Percentiles rank a stretch among this genome's conserved stretches.
These are phyloP conservation scores for Botrytis galanthina DNA, from an alignment of 2,329 filamentous ascomycete species.

Conservation along the genomic window DNA sequence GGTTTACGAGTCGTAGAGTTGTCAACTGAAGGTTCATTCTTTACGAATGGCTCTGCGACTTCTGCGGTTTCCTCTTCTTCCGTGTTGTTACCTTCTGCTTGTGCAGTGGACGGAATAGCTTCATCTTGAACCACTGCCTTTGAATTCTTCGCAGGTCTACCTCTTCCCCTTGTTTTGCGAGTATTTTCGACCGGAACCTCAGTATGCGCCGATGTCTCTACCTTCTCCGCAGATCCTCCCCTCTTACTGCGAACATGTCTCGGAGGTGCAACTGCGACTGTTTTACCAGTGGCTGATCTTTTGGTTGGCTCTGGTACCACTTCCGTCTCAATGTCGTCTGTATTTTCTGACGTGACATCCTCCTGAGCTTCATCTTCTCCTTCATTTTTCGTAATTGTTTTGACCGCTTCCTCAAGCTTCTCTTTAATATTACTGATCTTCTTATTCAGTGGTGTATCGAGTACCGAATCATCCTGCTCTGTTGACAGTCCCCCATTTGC, in stretches of 20 bases:
- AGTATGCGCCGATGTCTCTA: constrained; percentile 5
- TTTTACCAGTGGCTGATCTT: not conserved
- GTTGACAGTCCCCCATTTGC: not conserved
- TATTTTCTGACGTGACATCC: not conserved
- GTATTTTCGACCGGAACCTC: not conserved
- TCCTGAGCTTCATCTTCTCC: not conserved
- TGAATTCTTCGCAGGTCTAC: not conserved
- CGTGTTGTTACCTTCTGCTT: not conserved
- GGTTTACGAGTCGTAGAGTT: not conserved
- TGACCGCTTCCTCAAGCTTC: not conserved
- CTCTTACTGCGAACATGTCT: not conserved
- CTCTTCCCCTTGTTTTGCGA: not conserved
- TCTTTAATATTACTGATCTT: not conserved
- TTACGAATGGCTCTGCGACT: not conserved
- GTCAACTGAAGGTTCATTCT: not conserved
- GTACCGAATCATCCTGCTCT: not conserved
- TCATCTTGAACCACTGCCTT: not conserved
- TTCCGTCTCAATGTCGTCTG: not conserved
- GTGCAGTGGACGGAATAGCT: not conserved
- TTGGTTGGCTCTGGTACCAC: not conserved
- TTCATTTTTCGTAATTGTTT: not conserved
- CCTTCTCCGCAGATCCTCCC: not conserved
- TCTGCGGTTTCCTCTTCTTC: not conserved
- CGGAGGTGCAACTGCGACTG: not conserved
- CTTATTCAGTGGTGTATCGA: not conserved